Base-by-base conservation (phyloP, 805 yeast species). In the Torulaspora franciscae region DNA sequence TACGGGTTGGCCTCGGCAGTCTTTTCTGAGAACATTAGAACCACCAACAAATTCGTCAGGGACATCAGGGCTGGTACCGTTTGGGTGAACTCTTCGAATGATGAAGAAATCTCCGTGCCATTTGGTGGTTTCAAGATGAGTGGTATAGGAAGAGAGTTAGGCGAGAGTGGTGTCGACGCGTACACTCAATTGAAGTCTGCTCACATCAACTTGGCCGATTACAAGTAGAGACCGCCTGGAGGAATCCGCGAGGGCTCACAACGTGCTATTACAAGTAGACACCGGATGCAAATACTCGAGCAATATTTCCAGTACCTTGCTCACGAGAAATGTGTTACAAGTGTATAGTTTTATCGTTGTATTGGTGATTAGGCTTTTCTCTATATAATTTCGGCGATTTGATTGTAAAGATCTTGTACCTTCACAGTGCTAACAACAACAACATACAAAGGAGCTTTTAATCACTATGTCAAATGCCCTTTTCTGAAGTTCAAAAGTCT, bases 51-150 rank as follows among this genome's bases (percentile, higher is more conserved):
- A 40, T 71, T 81, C 56, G 82, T 87, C n/a, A 64, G 73, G 24
- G 77, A 75, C 42, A 65, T 83, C 47, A 74, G 77, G 52, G 80
- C 86, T 1, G 90, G 90, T 19, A 77, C 78, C 42, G 79, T 82
- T 32, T 83, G 85, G 79, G 68, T 83, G 56, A 83, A 83, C 66
- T 73, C 81, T 9, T 80, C 82, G 42, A 82, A 83, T 58, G 83
- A 78, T 52, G 77, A 78, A 55, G 81, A 79, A 57, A 62, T 72
- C 46, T 71, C 74, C 46, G 77, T 81, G 45, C 95, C 95, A 25
- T 85, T 86, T 62, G 95, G 95, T 38, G 95, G 95, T 32, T 83
- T 77, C 66, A 84, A 85, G 68, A 71, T 75, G 74, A 77, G 85
- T 52, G 95, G 95, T 51, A 72, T 83, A 51, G 95, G 95, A 48